Evolutionary conservation across 768 basidiomycete species (phyloP), one percentile per base, ranked within the genome.

Genomic region (Hericium erinaceus): DNA sequence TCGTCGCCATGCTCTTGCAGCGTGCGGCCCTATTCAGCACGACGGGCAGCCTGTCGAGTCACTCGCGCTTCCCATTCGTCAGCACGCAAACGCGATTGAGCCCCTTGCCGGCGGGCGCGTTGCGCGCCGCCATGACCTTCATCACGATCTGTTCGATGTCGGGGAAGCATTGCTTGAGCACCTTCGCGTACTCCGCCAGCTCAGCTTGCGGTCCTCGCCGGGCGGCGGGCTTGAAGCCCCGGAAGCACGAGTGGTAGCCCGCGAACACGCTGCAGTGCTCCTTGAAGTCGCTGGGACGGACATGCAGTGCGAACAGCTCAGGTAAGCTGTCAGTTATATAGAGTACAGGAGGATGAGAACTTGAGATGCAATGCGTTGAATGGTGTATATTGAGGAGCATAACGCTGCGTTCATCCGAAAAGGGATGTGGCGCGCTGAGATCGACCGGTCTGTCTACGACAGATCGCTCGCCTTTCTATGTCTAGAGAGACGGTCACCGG

Each of bases 201-300:
- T 11, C 28, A 53, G 28, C 28, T 62, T 60, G 49, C 64, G 58
- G 40, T 61, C 63, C 22, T 57, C 55, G 50, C 68, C 66, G 58
- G 69, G 62, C 9, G 60, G 39, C 1, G 73, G 75, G 66, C 64
- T 77, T 77, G 69, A 76, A 80, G 5, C 71, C 74, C 51, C 71
- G 70, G 70, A 70, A 80, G 4, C 64, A 64, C n/a, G 72, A 59
- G 26, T 63, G 64, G 60, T 64, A 64, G 37, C 61, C 62, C 4
- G 72, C 71, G 39, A 81, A 70, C 53, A 63, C 58, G 10, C 57
- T 54, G 65, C 80, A 82, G 66, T 81, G 79, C 0, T 59, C 55
- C 24, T 66, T 28, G 58, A 71, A 81, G 66, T 80, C 80, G 5
- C 80, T 80, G 28, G 78, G 71, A 5, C 80, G 77, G 46, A 81